Conservation (phyloP, 768 basidiomycete genomes). For the Ephemerocybe angulata region DNA sequence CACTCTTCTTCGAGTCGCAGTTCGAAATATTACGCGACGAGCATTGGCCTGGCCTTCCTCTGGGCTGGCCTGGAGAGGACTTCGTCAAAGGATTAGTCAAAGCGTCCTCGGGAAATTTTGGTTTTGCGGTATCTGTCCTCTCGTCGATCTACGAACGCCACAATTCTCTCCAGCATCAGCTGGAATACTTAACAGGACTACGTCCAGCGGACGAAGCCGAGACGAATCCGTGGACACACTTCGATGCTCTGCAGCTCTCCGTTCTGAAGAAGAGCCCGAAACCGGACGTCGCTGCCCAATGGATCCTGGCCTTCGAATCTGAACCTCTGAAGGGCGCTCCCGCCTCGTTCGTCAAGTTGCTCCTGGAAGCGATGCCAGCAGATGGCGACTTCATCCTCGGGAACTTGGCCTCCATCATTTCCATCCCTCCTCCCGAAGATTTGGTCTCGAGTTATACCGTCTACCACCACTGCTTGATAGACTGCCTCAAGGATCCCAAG, state of each 20-base stretch:
- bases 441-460: neutral
- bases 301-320: neutral
- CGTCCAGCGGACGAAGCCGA: neutral
- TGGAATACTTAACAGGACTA: neutral
- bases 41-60: conserved; percentile 4
- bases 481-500: no score
- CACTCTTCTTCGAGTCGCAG: neutral
- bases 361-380: neutral
- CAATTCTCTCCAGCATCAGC: conserved; percentile 7
- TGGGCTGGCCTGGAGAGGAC: neutral
- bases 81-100: neutral
- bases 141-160: conserved; percentile 4
- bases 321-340: neutral
- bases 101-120: conserved; percentile 13
- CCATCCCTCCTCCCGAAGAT: neutral
- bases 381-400: neutral
- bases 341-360: neutral
- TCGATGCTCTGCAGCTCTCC: neutral
- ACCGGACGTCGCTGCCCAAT: neutral
- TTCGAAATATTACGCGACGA: neutral
- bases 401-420: neutral
- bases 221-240: neutral
- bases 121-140: conserved; percentile 13
- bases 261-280: neutral
- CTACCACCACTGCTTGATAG: neutral